Conservation (phyloP, 352 stramenopile species). For the Phytopythium litorale region DNA sequence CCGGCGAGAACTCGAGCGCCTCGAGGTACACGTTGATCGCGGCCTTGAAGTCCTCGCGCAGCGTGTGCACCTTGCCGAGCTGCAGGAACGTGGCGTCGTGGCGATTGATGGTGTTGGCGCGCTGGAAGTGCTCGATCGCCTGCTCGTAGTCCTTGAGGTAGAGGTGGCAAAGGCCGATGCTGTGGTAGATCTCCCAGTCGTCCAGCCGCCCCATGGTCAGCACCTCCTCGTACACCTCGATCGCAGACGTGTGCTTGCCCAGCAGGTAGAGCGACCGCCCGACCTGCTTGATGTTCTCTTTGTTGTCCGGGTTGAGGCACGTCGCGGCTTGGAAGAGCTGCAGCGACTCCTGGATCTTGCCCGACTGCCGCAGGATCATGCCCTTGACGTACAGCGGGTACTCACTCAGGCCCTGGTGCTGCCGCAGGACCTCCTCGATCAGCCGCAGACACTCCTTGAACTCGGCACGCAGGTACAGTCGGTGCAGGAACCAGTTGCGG, state of each 20-base stretch:
- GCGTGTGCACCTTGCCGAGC: constrained; percentile 85
- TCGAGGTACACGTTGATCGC: constrained; percentile 90
- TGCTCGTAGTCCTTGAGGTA: constrained; percentile 91
- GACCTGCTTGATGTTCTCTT: constrained; percentile 91
- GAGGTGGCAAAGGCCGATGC: constrained; percentile 90
- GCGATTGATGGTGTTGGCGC: constrained; percentile 89
- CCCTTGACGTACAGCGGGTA: constrained; percentile 93
- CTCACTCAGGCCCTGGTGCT: constrained; percentile 85
- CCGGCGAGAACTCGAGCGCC: constrained; percentile 91
- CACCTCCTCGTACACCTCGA: constrained; percentile 92
- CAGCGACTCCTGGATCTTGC: constrained; percentile 88
- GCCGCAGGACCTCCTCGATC: constrained; percentile 87
- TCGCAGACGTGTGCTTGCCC: constrained; percentile 87
- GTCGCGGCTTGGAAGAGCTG: constrained; percentile 91
- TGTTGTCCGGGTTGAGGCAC: constrained; percentile 90
- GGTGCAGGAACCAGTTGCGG: constrained; percentile 85
- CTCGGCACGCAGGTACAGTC: constrained; percentile 80
- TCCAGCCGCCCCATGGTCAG: constrained; percentile 72
- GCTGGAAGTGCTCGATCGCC: constrained; percentile 85
- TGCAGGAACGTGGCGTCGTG: constrained; percentile 92
- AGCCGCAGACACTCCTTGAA: constrained; percentile 87
- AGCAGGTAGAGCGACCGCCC: constrained; percentile 76
- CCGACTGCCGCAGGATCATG: constrained; percentile 86
- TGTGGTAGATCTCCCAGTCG: constrained; percentile 93
- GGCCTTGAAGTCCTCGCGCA: constrained; percentile 81